A percentile compares a stretch with the other conserved stretches of the same genome.
Conservation (phyloP, 352 stramenopile genomes). For the Pythium rhizo-oryzae region DNA sequence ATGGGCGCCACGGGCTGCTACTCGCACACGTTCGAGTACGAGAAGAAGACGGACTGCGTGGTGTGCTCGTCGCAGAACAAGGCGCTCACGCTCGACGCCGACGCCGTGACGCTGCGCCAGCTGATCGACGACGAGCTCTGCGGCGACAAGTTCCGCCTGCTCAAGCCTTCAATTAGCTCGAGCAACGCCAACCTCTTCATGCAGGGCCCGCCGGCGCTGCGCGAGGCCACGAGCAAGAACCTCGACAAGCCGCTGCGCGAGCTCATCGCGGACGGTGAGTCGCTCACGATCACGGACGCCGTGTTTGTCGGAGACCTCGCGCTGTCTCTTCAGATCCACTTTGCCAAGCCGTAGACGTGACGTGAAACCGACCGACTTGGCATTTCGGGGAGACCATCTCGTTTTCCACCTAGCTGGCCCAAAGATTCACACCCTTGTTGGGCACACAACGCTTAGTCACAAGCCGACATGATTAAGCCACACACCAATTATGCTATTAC, state of each 20-base stretch:
- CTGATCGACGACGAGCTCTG: slow-evolving; percentile 76
- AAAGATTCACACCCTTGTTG: too few species aligned
- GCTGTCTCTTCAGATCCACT: slow-evolving; percentile 68
- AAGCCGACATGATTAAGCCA: slow-evolving; percentile 5
- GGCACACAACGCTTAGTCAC: too few species aligned
- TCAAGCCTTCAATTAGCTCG: slow-evolving; percentile 76
- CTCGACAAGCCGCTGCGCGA: slow-evolving; percentile 89
- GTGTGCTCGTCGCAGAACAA: slow-evolving; percentile 86
- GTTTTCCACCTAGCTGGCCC: too few species aligned
- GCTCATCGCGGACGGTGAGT: slow-evolving; percentile 89
- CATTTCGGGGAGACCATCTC: too few species aligned
- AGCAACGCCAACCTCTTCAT: slow-evolving; percentile 74
- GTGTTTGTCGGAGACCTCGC: slow-evolving; percentile 88
- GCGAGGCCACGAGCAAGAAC: slow-evolving; percentile 91
- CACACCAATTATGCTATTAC: slow-evolving; percentile 26
- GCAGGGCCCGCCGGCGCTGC: slow-evolving; percentile 79
- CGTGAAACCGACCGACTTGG: too few species aligned
- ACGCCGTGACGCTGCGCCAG: slow-evolving; percentile 55
- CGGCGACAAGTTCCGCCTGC: slow-evolving; percentile 57
- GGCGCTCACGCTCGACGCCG: slow-evolving; percentile 50
- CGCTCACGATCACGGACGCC: slow-evolving; percentile 94
- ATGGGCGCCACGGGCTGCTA: slow-evolving; percentile 96
- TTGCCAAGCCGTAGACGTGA: slow-evolving; percentile 32
- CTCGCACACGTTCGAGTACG: slow-evolving; percentile 97
- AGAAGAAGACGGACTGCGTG: slow-evolving; percentile 89